Evolutionary conservation across 805 yeast genomes (phyloP), one percentile per base, ranked within the genome.

Genomic region (Suhomyces sp.): DNA sequence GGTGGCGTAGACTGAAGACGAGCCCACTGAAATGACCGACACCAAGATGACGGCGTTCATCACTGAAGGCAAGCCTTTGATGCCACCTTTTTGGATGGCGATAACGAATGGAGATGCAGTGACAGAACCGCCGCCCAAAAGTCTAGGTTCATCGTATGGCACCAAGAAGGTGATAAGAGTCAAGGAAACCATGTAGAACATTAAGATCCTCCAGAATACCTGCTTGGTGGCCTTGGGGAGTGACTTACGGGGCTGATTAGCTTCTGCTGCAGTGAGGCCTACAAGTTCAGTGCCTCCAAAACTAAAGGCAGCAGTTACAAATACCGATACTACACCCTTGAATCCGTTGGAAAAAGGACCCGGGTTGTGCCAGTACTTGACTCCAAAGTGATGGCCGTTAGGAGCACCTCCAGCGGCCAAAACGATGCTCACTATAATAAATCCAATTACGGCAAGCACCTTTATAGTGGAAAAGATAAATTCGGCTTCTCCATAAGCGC

Each of bases 61-160:
- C 29, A 86, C 80, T 40, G 81, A 75, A 24, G 89, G 89, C 47
- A 85, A 68, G 43, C 85, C 90, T 29, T 66, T 70, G 56, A 85
- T 83, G 53, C 89, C 88, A 24, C 86, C 87, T 46, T 77, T 75
- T 31, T 66, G 72, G 51, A 86, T 80, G 29, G 93, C 88, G 68
- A 87, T 82, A 49, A 87, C 93, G 59, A 87, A 87, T 13, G 94
- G 93, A 13, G 92, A 86, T 10, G 90, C 87, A 13, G 84, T 69
- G 43, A 86, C 86, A 45, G 78, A 65, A 27, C 79, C 72, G 52
- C 81, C 80, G 19, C 72, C 72, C 50, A 79, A 68, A 55, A 77
- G 67, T 27, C 62, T 45, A 3, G 50, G 46, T 15, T 58, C 58
- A 41, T 53, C 52, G 52, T 57, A 61, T 6, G 67, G 63, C 22